Evolutionary conservation across 768 basidiomycete genomes (phyloP), one percentile per base, ranked within the genome.

Genomic region (Naematelia aurantialba): DNA sequence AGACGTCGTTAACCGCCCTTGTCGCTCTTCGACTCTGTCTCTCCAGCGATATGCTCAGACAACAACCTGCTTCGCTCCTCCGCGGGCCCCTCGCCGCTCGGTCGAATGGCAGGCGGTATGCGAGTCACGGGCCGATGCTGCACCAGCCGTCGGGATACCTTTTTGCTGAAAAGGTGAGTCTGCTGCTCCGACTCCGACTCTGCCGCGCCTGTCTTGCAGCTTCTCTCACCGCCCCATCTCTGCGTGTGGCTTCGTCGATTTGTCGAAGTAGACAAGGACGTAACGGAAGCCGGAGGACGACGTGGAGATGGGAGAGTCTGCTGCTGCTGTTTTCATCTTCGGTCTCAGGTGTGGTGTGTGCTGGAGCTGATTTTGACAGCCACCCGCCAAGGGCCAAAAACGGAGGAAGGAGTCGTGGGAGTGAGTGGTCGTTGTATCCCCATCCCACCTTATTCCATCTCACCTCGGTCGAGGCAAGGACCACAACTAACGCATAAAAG

Each of bases 371-470:
- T n/a, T 39, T 8, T 2, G 14, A 31, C 48, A 48, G 54, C 52
- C 48, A 48, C 52, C 54, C 53, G 65, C 59, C 39, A 61, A 66
- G 48, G 68, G 68, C 25, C 54, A 66, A 21, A 93, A 89, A 76
- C 83, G 91, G 70, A 84, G 87, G 73, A 87, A 87, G 75, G 89
- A 93, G 75, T 84, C 86, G 22, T 96, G 91, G 91, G 92, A 96
- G 71, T 74, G 63, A 72, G 73, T 55, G 5, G 21, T 24, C 22
- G 25, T 27, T 45, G 8, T 45, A 45, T 24, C 22, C 21, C n/a
- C n/a, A 46, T 27, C 24, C 19, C 19, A 52, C 26, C 44, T 55
- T 30, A 17, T 14, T 26, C 34, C 19, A 14, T 57, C 12, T 2
- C 44, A 31, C 22, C 10, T 51, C 26, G 21, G 5, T 22, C 24